Conservation (phyloP, 768 basidiomycete species). For the Lyophyllum decastes region DNA sequence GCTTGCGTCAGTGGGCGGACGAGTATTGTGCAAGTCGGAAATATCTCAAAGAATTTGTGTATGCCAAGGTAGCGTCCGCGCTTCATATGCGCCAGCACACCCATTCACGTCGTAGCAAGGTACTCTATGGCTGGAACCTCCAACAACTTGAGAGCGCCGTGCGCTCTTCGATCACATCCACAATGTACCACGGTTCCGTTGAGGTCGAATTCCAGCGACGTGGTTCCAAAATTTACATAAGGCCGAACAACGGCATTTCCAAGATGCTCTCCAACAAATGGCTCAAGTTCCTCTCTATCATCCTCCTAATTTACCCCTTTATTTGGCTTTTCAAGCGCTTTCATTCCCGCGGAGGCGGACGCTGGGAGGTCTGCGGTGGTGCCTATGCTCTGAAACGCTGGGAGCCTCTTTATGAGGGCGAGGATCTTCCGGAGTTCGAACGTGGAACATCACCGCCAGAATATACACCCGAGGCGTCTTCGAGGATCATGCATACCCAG, state of each 20-base stretch:
- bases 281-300: conserved; percentile 67
- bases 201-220: conserved; percentile 51
- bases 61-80: conserved; percentile 53
- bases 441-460: conserved; percentile 5
- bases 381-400: conserved; percentile 71
- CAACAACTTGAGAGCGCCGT: conserved; percentile 38
- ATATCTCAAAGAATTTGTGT: conserved; percentile 76
- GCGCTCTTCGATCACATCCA: conserved; percentile 41
- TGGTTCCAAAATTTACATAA: conserved; percentile 56
- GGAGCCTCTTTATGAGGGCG: conserved; percentile 24
- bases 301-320: conserved; percentile 75
- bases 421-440: background rate
- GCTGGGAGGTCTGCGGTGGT: conserved; percentile 76
- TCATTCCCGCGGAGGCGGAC: conserved; percentile 65
- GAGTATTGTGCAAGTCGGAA: conserved; percentile 75
- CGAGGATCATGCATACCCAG: conserved; percentile 29
- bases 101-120: conserved; percentile 21
- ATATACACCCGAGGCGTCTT: conserved; percentile 7
- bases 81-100: background rate
- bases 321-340: conserved; percentile 81
- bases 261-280: conserved; percentile 69
- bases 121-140: conserved; percentile 51
- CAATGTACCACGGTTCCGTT: conserved; percentile 47
- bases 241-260: conserved; percentile 67
- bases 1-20: conserved; percentile 79